Evolutionary conservation across 352 stramenopile species (phyloP).

Genomic region (Globisporangium nodosum): DNA sequence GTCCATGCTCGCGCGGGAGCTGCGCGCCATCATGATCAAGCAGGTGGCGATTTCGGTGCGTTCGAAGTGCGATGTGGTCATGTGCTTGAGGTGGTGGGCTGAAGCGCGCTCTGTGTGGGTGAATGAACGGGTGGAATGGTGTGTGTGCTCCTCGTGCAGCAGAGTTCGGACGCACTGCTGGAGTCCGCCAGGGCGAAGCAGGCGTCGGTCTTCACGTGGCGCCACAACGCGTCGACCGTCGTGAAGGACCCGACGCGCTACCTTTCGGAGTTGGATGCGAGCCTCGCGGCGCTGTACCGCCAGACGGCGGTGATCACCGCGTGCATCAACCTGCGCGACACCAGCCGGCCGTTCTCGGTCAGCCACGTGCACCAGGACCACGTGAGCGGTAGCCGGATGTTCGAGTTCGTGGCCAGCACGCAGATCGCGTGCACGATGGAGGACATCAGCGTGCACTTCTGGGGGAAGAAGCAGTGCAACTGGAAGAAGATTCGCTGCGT

Average conservation of each 20-base stretch:
- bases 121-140: too few relatives aligned
- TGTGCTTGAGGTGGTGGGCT: not conserved
- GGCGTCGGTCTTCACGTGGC: not conserved
- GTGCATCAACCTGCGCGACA: not conserved
- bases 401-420: not conserved
- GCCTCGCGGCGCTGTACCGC: not conserved
- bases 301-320: not conserved
- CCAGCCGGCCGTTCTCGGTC: not conserved
- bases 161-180: not conserved
- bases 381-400: not conserved
- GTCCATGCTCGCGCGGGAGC: not conserved
- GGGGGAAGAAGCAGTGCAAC: not conserved
- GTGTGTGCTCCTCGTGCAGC: not conserved
- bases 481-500: not conserved
- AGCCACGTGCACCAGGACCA: not conserved
- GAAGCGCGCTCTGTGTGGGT: too few relatives aligned
- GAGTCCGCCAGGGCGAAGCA: not conserved
- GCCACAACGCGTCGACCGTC: not conserved
- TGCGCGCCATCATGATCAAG: not conserved
- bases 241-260: not conserved
- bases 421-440: not conserved
- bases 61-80: not conserved
- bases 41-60: not conserved
- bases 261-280: not conserved
- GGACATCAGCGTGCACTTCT: not conserved